Conservation (phyloP, 179 eudicot genomes). For the Heliamphora pulchella region DNA sequence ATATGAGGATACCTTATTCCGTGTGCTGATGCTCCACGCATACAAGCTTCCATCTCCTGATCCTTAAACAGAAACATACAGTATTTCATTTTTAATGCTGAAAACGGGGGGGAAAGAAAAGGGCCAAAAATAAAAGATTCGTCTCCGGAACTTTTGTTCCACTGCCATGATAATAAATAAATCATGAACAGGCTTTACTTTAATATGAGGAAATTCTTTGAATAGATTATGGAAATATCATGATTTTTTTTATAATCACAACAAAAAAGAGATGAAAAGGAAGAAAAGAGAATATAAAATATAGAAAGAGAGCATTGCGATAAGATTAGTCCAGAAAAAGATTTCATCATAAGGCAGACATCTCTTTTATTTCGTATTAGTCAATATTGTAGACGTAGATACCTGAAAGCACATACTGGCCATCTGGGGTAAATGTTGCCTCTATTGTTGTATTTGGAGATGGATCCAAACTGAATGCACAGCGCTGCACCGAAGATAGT, state of each 20-base stretch:
- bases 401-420: slow-evolving; percentile 89
- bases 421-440: slow-evolving; percentile 93
- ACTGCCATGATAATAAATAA: no score
- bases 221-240: no score
- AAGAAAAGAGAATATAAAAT: no score
- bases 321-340: neutral
- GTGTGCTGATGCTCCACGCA: slow-evolving; percentile 61
- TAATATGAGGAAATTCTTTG: no score
- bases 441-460: slow-evolving; percentile 62
- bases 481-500: slow-evolving; percentile 53
- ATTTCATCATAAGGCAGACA: neutral
- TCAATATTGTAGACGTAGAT: neutral
- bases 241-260: no score
- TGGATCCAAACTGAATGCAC: slow-evolving; percentile 77
- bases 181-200: no score
- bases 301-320: no score
- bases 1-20: slow-evolving; percentile 47
- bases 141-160: no score
- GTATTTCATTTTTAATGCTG: neutral
- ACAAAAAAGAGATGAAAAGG: no score
- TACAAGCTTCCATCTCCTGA: slow-evolving; percentile 89
- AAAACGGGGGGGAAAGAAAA: neutral
- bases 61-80: slow-evolving; percentile 36
- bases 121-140: no score
- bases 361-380: neutral